A percentile compares a stretch with the other conserved stretches of the same genome.
These are phyloP conservation scores for Cytospora leucostoma DNA, from an alignment of 2,329 filamentous ascomycete genomes.

Conservation along the genomic window DNA sequence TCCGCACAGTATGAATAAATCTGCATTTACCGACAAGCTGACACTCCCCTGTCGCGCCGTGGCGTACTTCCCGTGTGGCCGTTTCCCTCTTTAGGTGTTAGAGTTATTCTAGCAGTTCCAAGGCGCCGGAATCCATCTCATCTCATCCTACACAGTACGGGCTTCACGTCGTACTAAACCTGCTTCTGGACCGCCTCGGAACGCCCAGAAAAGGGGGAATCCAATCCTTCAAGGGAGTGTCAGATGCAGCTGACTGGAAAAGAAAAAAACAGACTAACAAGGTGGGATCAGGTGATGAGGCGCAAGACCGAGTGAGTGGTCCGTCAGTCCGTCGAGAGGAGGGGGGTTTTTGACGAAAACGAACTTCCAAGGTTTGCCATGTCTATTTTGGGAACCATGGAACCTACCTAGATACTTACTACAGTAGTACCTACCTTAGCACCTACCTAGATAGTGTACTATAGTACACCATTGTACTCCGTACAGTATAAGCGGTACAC, in stretches of 20 bases:
- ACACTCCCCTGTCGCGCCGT: not conserved
- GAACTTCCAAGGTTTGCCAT: not conserved
- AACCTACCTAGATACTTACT: too few relatives aligned
- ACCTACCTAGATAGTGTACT: too few relatives aligned
- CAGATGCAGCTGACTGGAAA: not conserved
- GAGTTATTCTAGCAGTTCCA: conserved; percentile 12
- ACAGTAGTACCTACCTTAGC: too few relatives aligned
- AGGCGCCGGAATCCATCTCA: conserved; percentile 3
- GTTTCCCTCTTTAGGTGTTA: not conserved
- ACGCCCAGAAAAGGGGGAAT: conserved; percentile 6
- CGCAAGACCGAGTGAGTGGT: not conserved
- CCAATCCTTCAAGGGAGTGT: not conserved
- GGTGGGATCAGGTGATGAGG: not conserved
- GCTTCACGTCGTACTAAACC: conserved; percentile 8
- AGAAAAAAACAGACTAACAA: not conserved
- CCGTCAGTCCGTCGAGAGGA: not conserved
- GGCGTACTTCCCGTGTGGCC: not conserved
- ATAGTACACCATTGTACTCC: not conserved
- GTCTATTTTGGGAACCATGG: not conserved
- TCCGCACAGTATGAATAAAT: not conserved
- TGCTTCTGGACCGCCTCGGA: conserved; percentile 17
- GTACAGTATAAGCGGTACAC: not conserved
- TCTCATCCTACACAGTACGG: not conserved
- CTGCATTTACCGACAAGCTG: not conserved
- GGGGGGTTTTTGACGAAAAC: not conserved